Percentiles rank a stretch among this genome's conserved stretches.
Evolutionary conservation across 495 filamentous ascomycete species (phyloP).

Genomic region (Aspergillus nidulans): DNA sequence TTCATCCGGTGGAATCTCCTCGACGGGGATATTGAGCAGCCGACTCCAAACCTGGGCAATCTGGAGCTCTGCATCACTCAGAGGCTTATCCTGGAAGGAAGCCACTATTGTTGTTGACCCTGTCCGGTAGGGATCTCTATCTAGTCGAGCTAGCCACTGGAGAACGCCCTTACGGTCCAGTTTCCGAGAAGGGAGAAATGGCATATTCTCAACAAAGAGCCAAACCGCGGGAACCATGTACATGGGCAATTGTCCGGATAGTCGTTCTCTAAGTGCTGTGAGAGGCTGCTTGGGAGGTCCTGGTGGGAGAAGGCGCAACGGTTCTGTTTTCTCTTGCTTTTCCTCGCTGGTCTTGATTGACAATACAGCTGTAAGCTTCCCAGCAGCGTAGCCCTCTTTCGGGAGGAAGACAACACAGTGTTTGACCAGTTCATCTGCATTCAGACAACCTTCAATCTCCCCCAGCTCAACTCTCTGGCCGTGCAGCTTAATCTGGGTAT

Average conservation of each 20-base stretch:
- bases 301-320: conserved; percentile 23
- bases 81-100: no score
- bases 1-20: conserved; percentile 48
- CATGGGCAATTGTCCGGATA: conserved; percentile 33
- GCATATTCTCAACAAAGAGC: conserved; percentile 45
- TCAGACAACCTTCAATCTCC: conserved; percentile 57
- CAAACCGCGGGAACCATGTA: conserved; percentile 56
- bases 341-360: conserved; percentile 25
- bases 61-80: no score
- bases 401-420: conserved; percentile 42
- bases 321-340: conserved; percentile 15
- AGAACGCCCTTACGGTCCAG: no score
- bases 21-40: conserved; percentile 48
- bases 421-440: conserved; percentile 26
- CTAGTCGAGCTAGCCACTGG: no score
- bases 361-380: conserved; percentile 38
- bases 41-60: conserved; percentile 51
- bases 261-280: conserved; percentile 21
- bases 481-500: conserved; percentile 64
- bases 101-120: no score
- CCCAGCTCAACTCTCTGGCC: conserved; percentile 64
- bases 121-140: no score
- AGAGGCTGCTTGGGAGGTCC: conserved; percentile 23
- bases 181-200: conserved; percentile 49
- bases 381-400: conserved; percentile 35